Evolutionary conservation across 306 rosid genomes (phyloP), one percentile per base, ranked within the genome.

Genomic region (Betula pendula): DNA sequence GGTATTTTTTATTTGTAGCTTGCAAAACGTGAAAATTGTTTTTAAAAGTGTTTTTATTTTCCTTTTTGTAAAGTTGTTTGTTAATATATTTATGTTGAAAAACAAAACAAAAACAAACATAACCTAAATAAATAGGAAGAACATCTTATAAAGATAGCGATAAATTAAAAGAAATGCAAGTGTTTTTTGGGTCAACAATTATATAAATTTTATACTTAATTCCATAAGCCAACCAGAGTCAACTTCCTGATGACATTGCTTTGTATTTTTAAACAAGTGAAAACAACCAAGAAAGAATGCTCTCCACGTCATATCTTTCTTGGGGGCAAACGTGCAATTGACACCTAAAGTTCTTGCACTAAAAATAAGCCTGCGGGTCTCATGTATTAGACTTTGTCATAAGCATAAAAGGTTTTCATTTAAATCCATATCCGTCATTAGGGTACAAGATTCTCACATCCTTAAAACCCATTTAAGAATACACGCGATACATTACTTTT

Each of bases 261-360:
- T 70, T 76, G 25, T 71, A 43, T 76, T 25, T 71, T 69, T 58
- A 24, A 53, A 9, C 38, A 24, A 51, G n/a, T 5, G 16, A 71
- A 51, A 45, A 27, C 4, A 48, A 5, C 9, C 35, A 62, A 25
- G 12, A 14, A 58, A 27, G 2, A 48, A 38, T 40, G 58, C 2
- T 27, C 16, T 48, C n/a, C 48, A 24, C 75, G 76, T 75, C 77
- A 48, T 29, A 51, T 62, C 65, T 60, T 50, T 52, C n/a, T 20
- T 5, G 55, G 53, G 53, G 74, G 70, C 77, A 81, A 70, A 44
- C 81, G 35, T 75, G 63, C 75, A 72, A 27, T 45, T 20, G 47
- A 45, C 63, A 65, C 70, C 73, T 51, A 76, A 40, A 35, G 49
- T 29, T 25, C 24, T 33, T 47, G 48, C 5, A 29, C 13, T 29